phyloP scores from a whole-genome alignment of 208 protist species.

The Novymonas esmeraldas region DNA sequence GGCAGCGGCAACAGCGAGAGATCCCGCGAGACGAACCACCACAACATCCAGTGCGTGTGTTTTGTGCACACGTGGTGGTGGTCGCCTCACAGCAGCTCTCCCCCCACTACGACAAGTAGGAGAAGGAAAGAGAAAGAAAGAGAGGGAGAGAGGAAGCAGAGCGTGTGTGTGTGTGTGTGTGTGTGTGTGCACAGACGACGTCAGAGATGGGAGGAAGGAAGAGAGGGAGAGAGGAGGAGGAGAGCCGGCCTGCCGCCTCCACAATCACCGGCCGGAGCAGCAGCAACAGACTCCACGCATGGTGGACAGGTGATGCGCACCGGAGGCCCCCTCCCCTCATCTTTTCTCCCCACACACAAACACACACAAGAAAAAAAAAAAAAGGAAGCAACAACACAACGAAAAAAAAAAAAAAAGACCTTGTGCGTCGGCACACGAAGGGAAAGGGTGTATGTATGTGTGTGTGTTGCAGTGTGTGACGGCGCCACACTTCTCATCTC shows the following conservation, averaged over 20 bases:
- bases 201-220: background rate
- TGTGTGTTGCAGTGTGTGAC: too few species aligned
- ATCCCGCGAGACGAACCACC: too few species aligned
- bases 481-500: too few species aligned
- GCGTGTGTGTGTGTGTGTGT: background rate
- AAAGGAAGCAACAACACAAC: background rate
- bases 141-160: background rate
- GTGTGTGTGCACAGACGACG: background rate
- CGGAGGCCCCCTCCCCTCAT: too few species aligned
- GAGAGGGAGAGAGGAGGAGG: background rate
- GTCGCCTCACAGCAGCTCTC: too few species aligned
- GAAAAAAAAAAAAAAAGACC: background rate
- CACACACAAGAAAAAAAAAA: background rate
- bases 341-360: background rate
- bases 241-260: too few species aligned
- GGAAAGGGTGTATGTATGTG: background rate
- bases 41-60: too few species aligned
- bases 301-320: too few species aligned
- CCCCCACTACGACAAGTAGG: background rate
- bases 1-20: too few species aligned
- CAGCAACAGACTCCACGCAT: too few species aligned
- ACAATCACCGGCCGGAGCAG: too few species aligned
- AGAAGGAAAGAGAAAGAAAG: constrained; percentile 5
- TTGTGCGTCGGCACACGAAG: background rate
- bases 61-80: too few species aligned